Evolutionary conservation across 306 rosid genomes (phyloP).

Genomic region (Cotoneaster glaucophyllus): DNA sequence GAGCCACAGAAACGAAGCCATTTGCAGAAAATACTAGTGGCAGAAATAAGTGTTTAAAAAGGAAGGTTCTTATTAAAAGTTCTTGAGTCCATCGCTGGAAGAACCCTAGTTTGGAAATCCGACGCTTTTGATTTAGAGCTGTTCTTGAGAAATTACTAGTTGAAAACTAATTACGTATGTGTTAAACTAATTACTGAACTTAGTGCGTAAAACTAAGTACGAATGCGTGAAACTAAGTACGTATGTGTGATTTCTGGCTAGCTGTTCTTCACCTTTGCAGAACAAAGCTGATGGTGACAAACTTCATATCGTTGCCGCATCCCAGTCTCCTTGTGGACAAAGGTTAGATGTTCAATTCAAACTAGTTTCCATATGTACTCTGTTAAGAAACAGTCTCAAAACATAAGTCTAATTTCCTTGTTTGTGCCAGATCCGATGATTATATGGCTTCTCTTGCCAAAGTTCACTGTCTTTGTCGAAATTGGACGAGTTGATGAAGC

Average conservation of each 20-base stretch:
- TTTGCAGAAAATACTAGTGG: no score
- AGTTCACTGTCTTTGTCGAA: slow-evolving; percentile 80
- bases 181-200: not conserved
- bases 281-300: slow-evolving; percentile 53
- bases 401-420: slow-evolving; percentile 6
- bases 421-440: slow-evolving; percentile 69
- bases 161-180: no score
- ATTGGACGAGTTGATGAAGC: slow-evolving; percentile 42
- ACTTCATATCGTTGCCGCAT: slow-evolving; percentile 61
- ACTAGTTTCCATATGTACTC: not conserved
- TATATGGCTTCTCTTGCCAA: slow-evolving; percentile 84
- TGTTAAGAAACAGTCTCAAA: not conserved
- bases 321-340: slow-evolving; percentile 68
- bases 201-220: not conserved
- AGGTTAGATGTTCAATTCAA: slow-evolving; percentile 39
- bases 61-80: no score
- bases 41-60: no score
- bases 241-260: not conserved
- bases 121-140: not conserved
- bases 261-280: slow-evolving; percentile 30
- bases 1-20: no score
- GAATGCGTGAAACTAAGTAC: not conserved
- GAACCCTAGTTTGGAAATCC: not conserved
- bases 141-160: not conserved
- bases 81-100: no score